Conservation (phyloP, 176 grass and related monocot species). For the Carex myosuroides region DNA sequence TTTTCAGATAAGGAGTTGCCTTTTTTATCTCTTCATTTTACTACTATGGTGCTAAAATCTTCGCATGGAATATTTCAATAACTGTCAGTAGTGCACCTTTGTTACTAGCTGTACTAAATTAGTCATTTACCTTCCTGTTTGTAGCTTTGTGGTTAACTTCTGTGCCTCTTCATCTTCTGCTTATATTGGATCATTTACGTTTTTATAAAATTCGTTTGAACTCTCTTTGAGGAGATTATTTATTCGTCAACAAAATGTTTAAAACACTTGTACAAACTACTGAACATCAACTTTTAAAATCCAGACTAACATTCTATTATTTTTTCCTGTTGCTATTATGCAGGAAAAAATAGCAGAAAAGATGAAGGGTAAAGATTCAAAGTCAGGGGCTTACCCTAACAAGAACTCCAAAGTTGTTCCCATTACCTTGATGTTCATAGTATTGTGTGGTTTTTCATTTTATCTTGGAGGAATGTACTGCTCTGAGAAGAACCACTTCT, state of each 20-base stretch:
- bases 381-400: slow-evolving; percentile 37
- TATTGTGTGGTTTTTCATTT: slow-evolving; percentile 74
- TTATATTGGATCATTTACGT: background rate
- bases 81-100: background rate
- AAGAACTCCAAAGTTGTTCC: slow-evolving; percentile 43
- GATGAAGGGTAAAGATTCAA: slow-evolving; percentile 75
- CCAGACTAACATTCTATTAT: background rate
- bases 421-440: slow-evolving; percentile 43
- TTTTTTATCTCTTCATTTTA: background rate
- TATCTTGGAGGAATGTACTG: slow-evolving; percentile 76
- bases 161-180: background rate
- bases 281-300: background rate
- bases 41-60: background rate
- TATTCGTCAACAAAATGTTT: background rate
- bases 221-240: background rate
- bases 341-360: slow-evolving; percentile 14
- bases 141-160: background rate
- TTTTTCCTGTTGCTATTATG: background rate
- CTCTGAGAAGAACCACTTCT: slow-evolving; percentile 47
- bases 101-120: background rate
- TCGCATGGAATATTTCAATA: background rate
- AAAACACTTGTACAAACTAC: background rate
- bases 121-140: background rate
- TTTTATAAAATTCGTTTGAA: background rate
- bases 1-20: background rate